Percentiles rank a stretch among this genome's conserved stretches.
phyloP scores from a whole-genome alignment of 2,329 filamentous ascomycete species.

The Metarhizium anisopliae region DNA sequence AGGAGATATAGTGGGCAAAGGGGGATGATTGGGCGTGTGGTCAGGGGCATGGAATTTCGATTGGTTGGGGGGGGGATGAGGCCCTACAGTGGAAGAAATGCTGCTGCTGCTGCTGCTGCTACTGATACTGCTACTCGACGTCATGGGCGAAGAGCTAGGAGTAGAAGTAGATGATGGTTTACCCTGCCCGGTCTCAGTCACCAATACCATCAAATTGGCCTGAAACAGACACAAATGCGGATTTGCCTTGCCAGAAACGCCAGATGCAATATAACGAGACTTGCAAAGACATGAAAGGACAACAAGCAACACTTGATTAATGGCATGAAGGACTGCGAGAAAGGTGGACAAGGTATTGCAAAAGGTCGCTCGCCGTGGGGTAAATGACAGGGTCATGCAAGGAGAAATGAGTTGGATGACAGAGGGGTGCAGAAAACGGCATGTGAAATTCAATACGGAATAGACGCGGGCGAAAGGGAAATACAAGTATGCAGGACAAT shows the following conservation, averaged over 20 bases:
- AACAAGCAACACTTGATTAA: slow-evolving; percentile 9
- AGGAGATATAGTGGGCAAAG: background rate
- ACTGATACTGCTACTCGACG: slow-evolving; percentile 10
- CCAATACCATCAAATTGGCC: slow-evolving; percentile 19
- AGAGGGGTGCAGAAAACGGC: no score
- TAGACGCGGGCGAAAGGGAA: background rate
- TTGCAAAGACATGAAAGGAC: slow-evolving; percentile 5
- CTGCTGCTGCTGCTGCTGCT: slow-evolving; percentile 12
- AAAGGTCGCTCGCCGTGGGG: background rate
- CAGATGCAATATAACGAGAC: background rate
- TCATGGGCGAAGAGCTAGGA: slow-evolving; percentile 14
- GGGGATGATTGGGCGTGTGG: background rate
- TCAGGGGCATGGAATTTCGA: background rate
- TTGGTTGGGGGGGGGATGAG: slow-evolving; percentile 3
- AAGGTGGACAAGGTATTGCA: background rate
- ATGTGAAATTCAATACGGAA: background rate
- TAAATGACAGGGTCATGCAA: background rate
- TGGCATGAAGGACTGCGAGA: background rate
- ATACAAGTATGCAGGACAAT: background rate
- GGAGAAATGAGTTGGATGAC: background rate
- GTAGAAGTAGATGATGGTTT: slow-evolving; percentile 16
- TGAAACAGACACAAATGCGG: slow-evolving; percentile 11
- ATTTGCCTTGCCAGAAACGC: slow-evolving; percentile 11
- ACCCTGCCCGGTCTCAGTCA: slow-evolving; percentile 27
- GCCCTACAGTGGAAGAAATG: slow-evolving; percentile 30